These are phyloP conservation scores for Lomentospora prolificans DNA, from an alignment of 2,329 filamentous ascomycete species.

Conservation along the genomic window DNA sequence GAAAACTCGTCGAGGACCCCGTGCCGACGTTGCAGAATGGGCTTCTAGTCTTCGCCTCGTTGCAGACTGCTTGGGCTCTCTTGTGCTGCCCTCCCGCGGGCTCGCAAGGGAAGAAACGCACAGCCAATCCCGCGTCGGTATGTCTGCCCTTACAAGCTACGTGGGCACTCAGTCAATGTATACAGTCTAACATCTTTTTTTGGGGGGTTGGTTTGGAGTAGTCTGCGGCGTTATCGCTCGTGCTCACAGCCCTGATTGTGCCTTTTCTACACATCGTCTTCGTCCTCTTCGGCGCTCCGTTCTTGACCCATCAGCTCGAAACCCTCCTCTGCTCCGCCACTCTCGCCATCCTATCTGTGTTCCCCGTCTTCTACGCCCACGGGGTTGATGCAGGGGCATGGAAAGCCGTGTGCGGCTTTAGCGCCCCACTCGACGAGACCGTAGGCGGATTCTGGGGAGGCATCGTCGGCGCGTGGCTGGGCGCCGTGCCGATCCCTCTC, in stretches of 20 bases:
- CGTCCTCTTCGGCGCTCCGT: constrained; percentile 83
- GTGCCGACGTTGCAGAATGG: constrained; percentile 50
- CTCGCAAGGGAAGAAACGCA: constrained; percentile 19
- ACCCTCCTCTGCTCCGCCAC: constrained; percentile 76
- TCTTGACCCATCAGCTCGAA: constrained; percentile 69
- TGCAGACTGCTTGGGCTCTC: constrained; percentile 56
- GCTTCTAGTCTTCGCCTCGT: constrained; percentile 49
- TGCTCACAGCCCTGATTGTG: constrained; percentile 61
- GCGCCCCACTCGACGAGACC: constrained; percentile 69
- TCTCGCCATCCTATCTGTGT: constrained; percentile 65
- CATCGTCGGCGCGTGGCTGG: constrained; percentile 77
- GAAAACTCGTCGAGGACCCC: constrained; percentile 59
- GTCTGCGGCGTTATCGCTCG: constrained; percentile 35
- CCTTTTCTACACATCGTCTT: constrained; percentile 53
- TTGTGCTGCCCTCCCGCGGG: constrained; percentile 55
- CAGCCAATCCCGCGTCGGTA: background rate
- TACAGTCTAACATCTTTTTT: background rate
- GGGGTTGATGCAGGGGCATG: constrained; percentile 66
- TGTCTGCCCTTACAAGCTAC: background rate
- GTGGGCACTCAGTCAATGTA: background rate
- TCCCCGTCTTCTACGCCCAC: constrained; percentile 77
- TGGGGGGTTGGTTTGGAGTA: constrained; percentile 14
- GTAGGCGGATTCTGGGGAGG: constrained; percentile 76
- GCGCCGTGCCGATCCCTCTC: constrained; percentile 87
- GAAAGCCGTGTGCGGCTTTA: constrained; percentile 56